Evolutionary conservation across 305 asterid genomes (phyloP), one percentile per base, ranked within the genome.

Genomic region (Stenogyne calaminthoides): DNA sequence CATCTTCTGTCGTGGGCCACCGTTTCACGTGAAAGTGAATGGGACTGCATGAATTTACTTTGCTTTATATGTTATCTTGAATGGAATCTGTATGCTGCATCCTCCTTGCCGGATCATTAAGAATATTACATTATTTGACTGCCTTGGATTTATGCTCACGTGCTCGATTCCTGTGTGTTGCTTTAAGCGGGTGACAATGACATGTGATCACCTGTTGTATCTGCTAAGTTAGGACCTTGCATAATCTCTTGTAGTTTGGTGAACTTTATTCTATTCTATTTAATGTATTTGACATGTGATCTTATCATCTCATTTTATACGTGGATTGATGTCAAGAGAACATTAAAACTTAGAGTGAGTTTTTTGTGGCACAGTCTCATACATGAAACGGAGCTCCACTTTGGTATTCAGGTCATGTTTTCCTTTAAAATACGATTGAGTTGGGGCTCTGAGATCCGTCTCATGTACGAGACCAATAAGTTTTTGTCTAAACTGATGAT

Each of bases 1-100:
- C 39, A 93, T 93, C 77, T 85, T 91, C 76, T 94, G 98, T 70
- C 95, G 98, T 19, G 98, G 97, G 32, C 97, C 98, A 11, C 98
- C 98, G 0, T 91, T 87, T 84, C 98, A 86, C 77, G 88, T 94
- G 60, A 89, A 84, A 66, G 98, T 94, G 39, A 84, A 80, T 63
- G 97, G 98, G 42, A 83, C 96, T 64, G 82, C 82, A 2, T 90
- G 87, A 88, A 18, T 76, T 54, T 68, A 44, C 39, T 65, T 65
- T 10, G 40, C 29, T 25, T 46, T 22, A 60, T 40, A 16, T 34
- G 36, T 37, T 63, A 63, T 63, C 32, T 39, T 19, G 47, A 49
- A 51, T 44, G 68, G 40, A 63, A 64, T 69, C 10, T 61, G 70
- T 40, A 9, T 62, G 65, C 59, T 25, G 18, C 61, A 10, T 55